phyloP scores from a whole-genome alignment of 177 flowering plant species.

The Tripterygium wilfordii region DNA sequence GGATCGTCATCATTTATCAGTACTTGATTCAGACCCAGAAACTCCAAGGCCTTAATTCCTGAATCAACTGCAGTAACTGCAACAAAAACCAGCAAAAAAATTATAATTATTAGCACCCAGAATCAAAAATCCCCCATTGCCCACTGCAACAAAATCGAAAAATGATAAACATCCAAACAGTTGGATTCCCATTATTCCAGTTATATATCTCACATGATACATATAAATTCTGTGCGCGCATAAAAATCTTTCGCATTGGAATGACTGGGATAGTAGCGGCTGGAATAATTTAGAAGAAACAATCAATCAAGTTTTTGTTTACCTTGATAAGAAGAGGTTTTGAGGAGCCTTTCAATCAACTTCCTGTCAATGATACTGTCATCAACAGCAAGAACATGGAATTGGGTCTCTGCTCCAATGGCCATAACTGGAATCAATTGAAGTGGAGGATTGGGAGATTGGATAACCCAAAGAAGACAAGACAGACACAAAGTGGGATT shows the following conservation, averaged over 20 bases:
- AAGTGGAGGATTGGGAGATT: no score
- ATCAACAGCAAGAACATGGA: conserved; percentile 57
- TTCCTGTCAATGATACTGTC: conserved; percentile 46
- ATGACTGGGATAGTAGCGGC: no score
- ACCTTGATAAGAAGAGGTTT: conserved; percentile 52
- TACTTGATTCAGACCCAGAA: conserved; percentile 37
- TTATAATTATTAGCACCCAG: no score
- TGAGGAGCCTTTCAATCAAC: conserved; percentile 47
- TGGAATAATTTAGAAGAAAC: background rate
- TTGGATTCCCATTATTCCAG: no score
- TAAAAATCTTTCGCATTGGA: no score
- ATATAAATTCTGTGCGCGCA: no score
- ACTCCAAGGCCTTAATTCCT: conserved; percentile 41
- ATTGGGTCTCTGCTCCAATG: conserved; percentile 29
- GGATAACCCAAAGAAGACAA: no score
- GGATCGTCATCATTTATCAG: conserved; percentile 1
- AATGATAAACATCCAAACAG: no score
- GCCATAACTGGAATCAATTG: background rate
- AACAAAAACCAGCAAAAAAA: background rate
- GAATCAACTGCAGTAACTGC: conserved; percentile 58
- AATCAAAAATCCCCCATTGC: no score
- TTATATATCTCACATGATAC: no score
- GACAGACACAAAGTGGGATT: no score
- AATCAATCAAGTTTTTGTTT: no score
- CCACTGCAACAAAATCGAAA: background rate